A percentile compares a stretch with the other conserved stretches of the same genome.
Conservation (phyloP, 768 basidiomycete genomes). For the Pisolithus orientalis region DNA sequence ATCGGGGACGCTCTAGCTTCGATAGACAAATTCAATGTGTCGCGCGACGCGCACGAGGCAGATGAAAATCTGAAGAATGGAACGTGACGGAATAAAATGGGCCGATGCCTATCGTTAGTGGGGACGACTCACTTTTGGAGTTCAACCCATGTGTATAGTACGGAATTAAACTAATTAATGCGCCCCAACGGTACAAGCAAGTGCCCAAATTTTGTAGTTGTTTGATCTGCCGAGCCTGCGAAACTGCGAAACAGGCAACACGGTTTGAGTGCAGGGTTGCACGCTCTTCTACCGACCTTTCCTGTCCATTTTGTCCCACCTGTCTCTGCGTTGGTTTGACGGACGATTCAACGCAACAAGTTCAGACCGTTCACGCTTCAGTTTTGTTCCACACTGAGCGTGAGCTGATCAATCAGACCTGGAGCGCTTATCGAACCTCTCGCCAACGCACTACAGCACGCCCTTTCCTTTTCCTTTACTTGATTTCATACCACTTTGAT, state of each 20-base stretch:
- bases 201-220: neutral
- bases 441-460: slow-evolving; percentile 27
- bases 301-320: slow-evolving; percentile 7
- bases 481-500: slow-evolving; percentile 19
- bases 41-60: no score
- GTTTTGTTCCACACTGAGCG: slow-evolving; percentile 21
- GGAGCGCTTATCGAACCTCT: slow-evolving; percentile 29
- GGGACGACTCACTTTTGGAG: no score
- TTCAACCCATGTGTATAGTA: no score
- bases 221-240: slow-evolving; percentile 22
- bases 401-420: slow-evolving; percentile 26
- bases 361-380: slow-evolving; percentile 23
- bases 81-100: no score
- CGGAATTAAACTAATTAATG: no score
- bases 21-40: no score
- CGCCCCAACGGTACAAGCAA: neutral
- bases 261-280: slow-evolving; percentile 9
- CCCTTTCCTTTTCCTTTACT: slow-evolving; percentile 33
- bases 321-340: slow-evolving; percentile 30
- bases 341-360: slow-evolving; percentile 24
- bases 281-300: slow-evolving; percentile 6
- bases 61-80: no score
- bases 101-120: no score
- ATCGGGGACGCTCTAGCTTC: no score
- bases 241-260: slow-evolving; percentile 25